phyloP scores from a whole-genome alignment of 2,329 filamentous ascomycete species.

The Colletotrichum viniferum region DNA sequence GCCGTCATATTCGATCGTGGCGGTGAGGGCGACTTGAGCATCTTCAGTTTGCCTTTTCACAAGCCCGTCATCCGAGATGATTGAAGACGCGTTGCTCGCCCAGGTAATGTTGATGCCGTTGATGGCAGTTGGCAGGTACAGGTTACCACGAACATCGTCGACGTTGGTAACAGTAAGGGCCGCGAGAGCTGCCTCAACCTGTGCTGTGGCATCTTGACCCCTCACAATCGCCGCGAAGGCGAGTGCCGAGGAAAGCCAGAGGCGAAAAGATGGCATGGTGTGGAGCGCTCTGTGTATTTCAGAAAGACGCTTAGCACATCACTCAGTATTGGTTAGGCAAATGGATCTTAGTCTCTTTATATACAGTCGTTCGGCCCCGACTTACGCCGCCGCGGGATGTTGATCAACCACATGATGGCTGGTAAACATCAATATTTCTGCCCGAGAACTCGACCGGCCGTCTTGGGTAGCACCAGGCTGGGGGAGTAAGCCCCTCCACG shows the following conservation, averaged over 20 bases:
- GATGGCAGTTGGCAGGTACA: slow-evolving; percentile 35
- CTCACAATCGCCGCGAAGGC: slow-evolving; percentile 1
- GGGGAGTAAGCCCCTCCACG: neutral
- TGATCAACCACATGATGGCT: neutral
- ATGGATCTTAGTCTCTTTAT: neutral
- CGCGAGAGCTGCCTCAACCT: slow-evolving; percentile 23
- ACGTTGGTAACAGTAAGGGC: slow-evolving; percentile 35
- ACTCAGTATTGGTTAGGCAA: neutral
- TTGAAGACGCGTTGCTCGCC: slow-evolving; percentile 34
- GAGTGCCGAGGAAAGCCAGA: slow-evolving; percentile 8
- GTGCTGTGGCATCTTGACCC: neutral
- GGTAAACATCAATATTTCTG: neutral
- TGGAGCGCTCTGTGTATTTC: neutral
- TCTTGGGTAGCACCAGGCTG: slow-evolving; percentile 1
- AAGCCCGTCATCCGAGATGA: slow-evolving; percentile 38
- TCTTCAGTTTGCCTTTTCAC: slow-evolving; percentile 35
- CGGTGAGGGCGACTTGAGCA: slow-evolving; percentile 36
- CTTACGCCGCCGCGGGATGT: neutral
- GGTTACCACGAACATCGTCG: slow-evolving; percentile 41
- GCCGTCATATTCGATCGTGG: slow-evolving; percentile 30
- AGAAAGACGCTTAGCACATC: neutral
- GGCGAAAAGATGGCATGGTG: neutral
- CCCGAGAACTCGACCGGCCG: neutral
- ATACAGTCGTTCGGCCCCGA: neutral
- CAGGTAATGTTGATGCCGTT: slow-evolving; percentile 37